phyloP scores from a whole-genome alignment of 2,329 filamentous ascomycete genomes.

The Trichoderma aggressivum region DNA sequence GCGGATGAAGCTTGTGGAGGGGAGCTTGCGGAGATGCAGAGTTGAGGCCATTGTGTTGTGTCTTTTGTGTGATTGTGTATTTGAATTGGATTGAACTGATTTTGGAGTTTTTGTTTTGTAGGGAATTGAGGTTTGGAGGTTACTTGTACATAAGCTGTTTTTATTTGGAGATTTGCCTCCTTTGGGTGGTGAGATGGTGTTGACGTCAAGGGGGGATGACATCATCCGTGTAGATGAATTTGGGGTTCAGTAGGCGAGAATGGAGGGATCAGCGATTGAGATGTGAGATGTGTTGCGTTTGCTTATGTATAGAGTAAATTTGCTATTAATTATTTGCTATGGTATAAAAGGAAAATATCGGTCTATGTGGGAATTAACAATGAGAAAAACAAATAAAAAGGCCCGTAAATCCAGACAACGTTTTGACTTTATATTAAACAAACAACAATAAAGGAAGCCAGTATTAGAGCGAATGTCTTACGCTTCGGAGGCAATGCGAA shows the following conservation, averaged over 20 bases:
- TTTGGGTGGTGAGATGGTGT: not conserved
- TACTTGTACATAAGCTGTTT: not conserved
- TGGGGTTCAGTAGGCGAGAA: not conserved
- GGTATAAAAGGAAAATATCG: not conserved
- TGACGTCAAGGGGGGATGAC: constrained; percentile 17
- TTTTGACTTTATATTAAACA: not conserved
- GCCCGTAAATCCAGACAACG: not conserved
- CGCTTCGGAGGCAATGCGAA: constrained; percentile 25
- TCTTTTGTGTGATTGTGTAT: not conserved
- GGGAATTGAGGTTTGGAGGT: not conserved
- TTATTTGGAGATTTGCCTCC: not conserved
- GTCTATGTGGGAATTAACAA: not conserved
- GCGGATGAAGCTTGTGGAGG: not conserved
- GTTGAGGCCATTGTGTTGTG: not conserved
- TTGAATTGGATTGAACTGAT: not conserved
- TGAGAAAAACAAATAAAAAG: not conserved
- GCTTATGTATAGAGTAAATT: not conserved
- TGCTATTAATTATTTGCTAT: not conserved
- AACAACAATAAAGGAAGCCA: not conserved
- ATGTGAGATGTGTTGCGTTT: not conserved
- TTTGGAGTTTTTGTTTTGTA: not conserved
- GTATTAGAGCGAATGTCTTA: not conserved
- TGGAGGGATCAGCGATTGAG: not conserved
- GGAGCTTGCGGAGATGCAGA: not conserved
- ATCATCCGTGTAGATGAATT: constrained; percentile 20